phyloP scores from a whole-genome alignment of 345 rosid genomes.

The Kandelia obovata region DNA sequence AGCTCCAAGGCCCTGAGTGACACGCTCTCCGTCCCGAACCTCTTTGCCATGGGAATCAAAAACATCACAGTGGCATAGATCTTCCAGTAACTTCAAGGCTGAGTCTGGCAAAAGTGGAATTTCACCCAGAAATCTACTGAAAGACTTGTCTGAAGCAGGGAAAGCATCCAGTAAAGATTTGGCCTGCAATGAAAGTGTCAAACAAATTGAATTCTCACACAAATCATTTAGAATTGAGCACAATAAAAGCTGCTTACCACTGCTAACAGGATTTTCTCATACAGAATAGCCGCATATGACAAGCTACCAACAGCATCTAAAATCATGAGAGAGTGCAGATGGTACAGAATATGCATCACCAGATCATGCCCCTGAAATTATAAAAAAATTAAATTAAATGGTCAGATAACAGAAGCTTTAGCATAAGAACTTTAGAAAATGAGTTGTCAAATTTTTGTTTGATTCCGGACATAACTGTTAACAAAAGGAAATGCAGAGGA shows the following conservation, averaged over 20 bases:
- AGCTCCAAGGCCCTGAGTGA: constrained; percentile 95
- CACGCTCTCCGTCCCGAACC: constrained; percentile 73
- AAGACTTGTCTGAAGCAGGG: constrained; percentile 94
- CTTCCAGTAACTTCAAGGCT: constrained; percentile 63
- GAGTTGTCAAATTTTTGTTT: background rate
- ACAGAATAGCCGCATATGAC: constrained; percentile 45
- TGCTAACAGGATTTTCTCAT: constrained; percentile 75
- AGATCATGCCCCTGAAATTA: constrained; percentile 82
- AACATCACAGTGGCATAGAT: constrained; percentile 68
- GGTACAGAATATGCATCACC: constrained; percentile 73
- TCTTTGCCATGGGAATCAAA: constrained; percentile 58
- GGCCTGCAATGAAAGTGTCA: constrained; percentile 47
- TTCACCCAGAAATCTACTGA: constrained; percentile 90
- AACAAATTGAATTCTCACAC: constrained; percentile 20
- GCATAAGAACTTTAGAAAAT: constrained; percentile 4
- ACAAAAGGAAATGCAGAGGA: too few species aligned
- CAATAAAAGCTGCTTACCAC: constrained; percentile 53
- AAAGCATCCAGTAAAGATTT: constrained; percentile 72
- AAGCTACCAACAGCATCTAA: constrained; percentile 45
- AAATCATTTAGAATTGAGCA: constrained; percentile 13
- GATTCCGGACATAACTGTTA: too few species aligned
- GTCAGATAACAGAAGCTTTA: constrained; percentile 16
- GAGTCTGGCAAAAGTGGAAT: constrained; percentile 79
- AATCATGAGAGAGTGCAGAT: constrained; percentile 57
- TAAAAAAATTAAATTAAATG: constrained; percentile 1